phyloP scores from a whole-genome alignment of 1,139 yeast species.

The Pneumocystis wakefieldiae region DNA sequence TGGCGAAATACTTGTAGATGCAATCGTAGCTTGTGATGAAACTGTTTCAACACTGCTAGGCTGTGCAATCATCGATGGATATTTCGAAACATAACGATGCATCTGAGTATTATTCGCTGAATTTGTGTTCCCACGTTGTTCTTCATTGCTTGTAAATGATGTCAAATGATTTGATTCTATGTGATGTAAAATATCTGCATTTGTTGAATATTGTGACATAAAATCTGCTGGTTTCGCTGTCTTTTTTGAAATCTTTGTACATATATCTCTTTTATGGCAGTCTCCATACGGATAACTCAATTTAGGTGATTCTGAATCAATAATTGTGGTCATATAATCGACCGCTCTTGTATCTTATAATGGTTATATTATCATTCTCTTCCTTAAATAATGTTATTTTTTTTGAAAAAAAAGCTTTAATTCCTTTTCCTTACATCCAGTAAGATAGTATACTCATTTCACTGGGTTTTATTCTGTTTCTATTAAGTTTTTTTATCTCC shows the following conservation, averaged over 20 bases:
- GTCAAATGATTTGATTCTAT: neutral
- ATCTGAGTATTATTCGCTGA: neutral
- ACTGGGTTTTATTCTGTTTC: too few species aligned
- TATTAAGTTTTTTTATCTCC: too few species aligned
- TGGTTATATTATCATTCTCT: neutral
- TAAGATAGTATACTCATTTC: too few species aligned
- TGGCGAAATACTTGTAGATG: neutral
- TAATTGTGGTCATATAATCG: neutral
- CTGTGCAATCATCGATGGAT: neutral
- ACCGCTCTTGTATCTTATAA: neutral
- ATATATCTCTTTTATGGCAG: neutral
- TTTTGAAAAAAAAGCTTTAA: neutral
- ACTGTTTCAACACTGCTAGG: neutral
- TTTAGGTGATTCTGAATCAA: neutral
- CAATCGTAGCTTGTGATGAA: neutral
- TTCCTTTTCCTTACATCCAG: neutral
- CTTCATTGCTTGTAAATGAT: neutral
- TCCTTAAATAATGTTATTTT: neutral
- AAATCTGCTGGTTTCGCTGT: neutral
- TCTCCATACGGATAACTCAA: neutral
- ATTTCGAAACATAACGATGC: neutral
- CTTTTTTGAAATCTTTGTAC: neutral
- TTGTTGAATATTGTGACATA: neutral
- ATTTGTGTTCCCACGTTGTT: neutral
- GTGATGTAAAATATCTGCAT: neutral